Evolutionary conservation across 371 early-diverging fungal species (phyloP), one percentile per base, ranked within the genome.

Genomic region (Neoconidiobolus thromboides): DNA sequence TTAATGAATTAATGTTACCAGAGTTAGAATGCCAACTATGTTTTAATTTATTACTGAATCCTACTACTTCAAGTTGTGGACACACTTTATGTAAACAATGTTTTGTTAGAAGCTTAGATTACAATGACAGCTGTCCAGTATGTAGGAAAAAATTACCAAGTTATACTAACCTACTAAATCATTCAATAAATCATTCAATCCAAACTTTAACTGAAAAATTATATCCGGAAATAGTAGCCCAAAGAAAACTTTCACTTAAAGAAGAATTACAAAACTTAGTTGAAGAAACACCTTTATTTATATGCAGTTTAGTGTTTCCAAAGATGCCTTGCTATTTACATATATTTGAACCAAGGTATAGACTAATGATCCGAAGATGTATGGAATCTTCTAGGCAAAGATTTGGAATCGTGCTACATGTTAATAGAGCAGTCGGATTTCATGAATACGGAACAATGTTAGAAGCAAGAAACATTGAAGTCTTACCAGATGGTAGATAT

Each of bases 21-120:
- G 73, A 77, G 40, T 61, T 81, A 38, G 78, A 78, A 60, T 86
- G 86, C 63, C 68, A 75, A 15, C 66, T 82, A 43, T 83, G 84
- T 60, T 67, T 68, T 42, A 63, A 71, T 12, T 52, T 73, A 9
- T 61, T 83, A 26, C 56, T 65, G n/a, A 70, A 76, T 10, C 84
- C 87, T 1, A 64, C 82, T 43, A 83, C 83, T 0, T 73, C 73
- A 15, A 71, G 71, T 6, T 86, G 87, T 62, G 87, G 87, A 1
- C 87, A 86, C 62, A 78, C 80, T 0, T 76, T 77, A 60, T 86
- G 87, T 66, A 73, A 73, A 43, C 41, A 65, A 0, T 86, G 87
- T 57, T 57, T 81, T 2, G 65, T 77, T 43, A 62, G 70, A n/a
- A 68, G 78, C 1, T 63, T 75, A 3, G 73, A 73, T 56, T 71